Conservation (phyloP, 1,139 yeast genomes). For the Kodamaea fungicola region DNA sequence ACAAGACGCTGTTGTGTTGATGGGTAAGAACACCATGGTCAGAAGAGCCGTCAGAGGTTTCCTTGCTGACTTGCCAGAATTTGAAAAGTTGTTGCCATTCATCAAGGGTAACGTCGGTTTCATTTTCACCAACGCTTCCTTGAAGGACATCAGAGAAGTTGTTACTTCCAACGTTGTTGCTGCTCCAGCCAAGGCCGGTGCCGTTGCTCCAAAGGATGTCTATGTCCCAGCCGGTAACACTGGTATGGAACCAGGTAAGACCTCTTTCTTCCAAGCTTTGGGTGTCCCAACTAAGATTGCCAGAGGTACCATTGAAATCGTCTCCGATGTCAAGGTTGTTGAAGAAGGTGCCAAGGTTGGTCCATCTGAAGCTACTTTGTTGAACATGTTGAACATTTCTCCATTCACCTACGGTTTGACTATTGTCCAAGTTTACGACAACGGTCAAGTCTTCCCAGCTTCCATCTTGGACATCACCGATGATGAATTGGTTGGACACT, state of each 20-base stretch:
- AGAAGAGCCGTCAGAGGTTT: slow-evolving; percentile 99
- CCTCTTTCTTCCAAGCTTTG: slow-evolving; percentile 99
- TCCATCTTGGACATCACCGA: slow-evolving; percentile 97
- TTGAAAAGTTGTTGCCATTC: slow-evolving; percentile 90
- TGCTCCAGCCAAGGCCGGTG: slow-evolving; percentile 99
- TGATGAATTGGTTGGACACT: slow-evolving; percentile 91
- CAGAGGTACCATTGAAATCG: slow-evolving; percentile 99
- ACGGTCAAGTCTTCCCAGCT: slow-evolving; percentile 97
- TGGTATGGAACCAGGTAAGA: slow-evolving; percentile 99
- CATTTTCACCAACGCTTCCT: slow-evolving; percentile 96
- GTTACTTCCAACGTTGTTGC: slow-evolving; percentile 93
- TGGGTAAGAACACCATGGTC: slow-evolving; percentile 99
- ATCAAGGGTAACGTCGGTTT: slow-evolving; percentile 98
- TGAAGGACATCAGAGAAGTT: slow-evolving; percentile 86
- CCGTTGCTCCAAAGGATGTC: slow-evolving; percentile 96
- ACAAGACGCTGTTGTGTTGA: slow-evolving; percentile 89
- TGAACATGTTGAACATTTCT: slow-evolving; percentile 99
- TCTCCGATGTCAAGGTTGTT: slow-evolving; percentile 95
- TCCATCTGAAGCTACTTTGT: slow-evolving; percentile 98
- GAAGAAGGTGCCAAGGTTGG: slow-evolving; percentile 86
- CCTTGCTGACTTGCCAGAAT: slow-evolving; percentile 91
- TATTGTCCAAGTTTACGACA: slow-evolving; percentile 95
- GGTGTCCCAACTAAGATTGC: slow-evolving; percentile 99
- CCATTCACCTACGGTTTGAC: slow-evolving; percentile 99
- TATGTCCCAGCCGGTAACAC: slow-evolving; percentile 99